These are phyloP conservation scores for Tolypocladium inflatum DNA, from an alignment of 2,329 filamentous ascomycete species.

Conservation along the genomic window DNA sequence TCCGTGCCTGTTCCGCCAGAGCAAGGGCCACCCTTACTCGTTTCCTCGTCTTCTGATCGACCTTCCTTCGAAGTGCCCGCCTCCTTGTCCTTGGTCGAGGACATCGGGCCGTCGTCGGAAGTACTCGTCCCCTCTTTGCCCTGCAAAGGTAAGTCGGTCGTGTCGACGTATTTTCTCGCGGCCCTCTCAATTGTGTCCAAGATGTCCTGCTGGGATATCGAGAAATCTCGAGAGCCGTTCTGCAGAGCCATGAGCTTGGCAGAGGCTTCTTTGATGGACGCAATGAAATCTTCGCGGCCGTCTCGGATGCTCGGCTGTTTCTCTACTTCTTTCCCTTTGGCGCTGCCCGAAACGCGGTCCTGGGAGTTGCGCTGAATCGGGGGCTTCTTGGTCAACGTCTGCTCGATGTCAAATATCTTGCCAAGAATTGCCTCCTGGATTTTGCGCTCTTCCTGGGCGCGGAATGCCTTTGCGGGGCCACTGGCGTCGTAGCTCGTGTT, in stretches of 20 bases:
- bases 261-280: constrained; percentile 29
- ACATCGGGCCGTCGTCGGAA: not conserved
- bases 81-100: not conserved
- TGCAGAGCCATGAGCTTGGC: constrained; percentile 31
- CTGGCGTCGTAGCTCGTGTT: constrained; percentile 24
- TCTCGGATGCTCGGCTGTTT: constrained; percentile 10
- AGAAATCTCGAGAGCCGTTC: constrained; percentile 25
- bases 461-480: constrained; percentile 34
- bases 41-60: not conserved
- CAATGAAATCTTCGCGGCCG: constrained; percentile 17
- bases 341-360: constrained; percentile 6
- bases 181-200: constrained; percentile 41
- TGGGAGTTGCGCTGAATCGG: constrained; percentile 15
- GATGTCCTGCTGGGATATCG: constrained; percentile 32
- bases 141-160: constrained; percentile 15
- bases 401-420: constrained; percentile 42
- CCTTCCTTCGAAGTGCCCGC: not conserved
- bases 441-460: constrained; percentile 43
- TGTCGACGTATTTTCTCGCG: constrained; percentile 39
- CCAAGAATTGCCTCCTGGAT: constrained; percentile 43
- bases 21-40: not conserved
- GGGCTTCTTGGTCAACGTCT: constrained; percentile 25
- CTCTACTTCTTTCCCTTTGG: constrained; percentile 12
- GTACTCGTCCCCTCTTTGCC: not conserved
- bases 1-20: not conserved